phyloP scores from a whole-genome alignment of 1,284 basidiomycete genomes.

The Sporisorium graminicola region DNA sequence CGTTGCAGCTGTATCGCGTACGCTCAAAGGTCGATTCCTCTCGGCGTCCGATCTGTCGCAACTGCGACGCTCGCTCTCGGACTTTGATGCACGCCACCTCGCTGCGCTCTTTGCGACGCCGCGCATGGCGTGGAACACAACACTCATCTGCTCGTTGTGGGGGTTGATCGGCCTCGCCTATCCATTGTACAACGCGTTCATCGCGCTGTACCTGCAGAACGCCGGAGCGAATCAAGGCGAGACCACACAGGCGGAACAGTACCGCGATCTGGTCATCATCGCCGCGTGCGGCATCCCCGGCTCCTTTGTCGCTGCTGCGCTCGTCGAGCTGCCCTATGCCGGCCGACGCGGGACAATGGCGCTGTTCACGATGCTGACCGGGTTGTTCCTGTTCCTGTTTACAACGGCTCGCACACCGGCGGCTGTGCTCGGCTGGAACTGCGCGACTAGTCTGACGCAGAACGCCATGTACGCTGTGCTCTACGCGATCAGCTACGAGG shows the following conservation, averaged over 20 bases:
- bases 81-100: constrained; percentile 72
- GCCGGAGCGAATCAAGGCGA: constrained; percentile 71
- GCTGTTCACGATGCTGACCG: constrained; percentile 76
- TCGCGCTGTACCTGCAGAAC: constrained; percentile 75
- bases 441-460: constrained; percentile 74
- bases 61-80: constrained; percentile 23
- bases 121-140: constrained; percentile 77
- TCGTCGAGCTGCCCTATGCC: constrained; percentile 76
- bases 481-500: constrained; percentile 76
- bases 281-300: constrained; percentile 78
- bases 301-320: constrained; percentile 74
- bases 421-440: constrained; percentile 80
- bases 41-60: constrained; percentile 28
- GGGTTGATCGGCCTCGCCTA: constrained; percentile 81
- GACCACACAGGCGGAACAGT: constrained; percentile 74
- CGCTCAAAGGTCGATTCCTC: constrained; percentile 28
- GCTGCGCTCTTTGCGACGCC: constrained; percentile 76
- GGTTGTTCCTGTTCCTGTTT: constrained; percentile 78
- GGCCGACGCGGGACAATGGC: constrained; percentile 78
- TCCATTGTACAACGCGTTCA: constrained; percentile 79
- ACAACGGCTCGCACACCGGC: constrained; percentile 77
- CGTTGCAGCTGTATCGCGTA: not conserved
- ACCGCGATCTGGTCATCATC: constrained; percentile 75
- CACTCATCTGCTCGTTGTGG: constrained; percentile 76
- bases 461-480: constrained; percentile 80